These are phyloP conservation scores for Heterobasidion parviporum DNA, from an alignment of 1,284 basidiomycete genomes.

Conservation along the genomic window DNA sequence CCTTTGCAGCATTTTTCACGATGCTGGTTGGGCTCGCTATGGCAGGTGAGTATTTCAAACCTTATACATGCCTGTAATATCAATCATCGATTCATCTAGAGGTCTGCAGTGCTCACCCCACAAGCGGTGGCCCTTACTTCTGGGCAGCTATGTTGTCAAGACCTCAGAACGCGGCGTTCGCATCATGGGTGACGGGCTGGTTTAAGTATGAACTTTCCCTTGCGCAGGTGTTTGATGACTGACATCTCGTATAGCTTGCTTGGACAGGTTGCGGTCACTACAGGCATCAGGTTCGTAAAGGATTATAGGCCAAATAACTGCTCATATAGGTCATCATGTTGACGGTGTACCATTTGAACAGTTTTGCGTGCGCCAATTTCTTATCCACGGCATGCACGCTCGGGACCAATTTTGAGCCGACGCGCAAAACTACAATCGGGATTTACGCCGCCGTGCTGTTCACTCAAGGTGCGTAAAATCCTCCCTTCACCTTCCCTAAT, in stretches of 20 bases:
- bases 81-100: constrained; percentile 25
- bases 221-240: too few relatives aligned
- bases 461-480: constrained; percentile 35
- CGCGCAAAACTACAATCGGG: constrained; percentile 53
- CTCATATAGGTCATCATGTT: too few relatives aligned
- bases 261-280: constrained; percentile 71
- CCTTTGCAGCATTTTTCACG: constrained; percentile 45
- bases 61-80: neutral
- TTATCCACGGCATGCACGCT: constrained; percentile 56
- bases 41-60: constrained; percentile 39
- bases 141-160: constrained; percentile 68
- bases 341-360: constrained; percentile 13
- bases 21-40: constrained; percentile 61
- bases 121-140: constrained; percentile 68
- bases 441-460: constrained; percentile 66
- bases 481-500: neutral
- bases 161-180: constrained; percentile 45
- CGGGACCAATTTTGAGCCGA: constrained; percentile 48
- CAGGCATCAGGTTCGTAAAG: constrained; percentile 49
- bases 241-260: constrained; percentile 27
- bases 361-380: constrained; percentile 64
- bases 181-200: constrained; percentile 68
- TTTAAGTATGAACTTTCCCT: constrained; percentile 36
- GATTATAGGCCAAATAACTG: neutral
- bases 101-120: constrained; percentile 67